Evolutionary conservation across 2,329 filamentous ascomycete genomes (phyloP), one percentile per base, ranked within the genome.

Genomic region (Beauveria asiatica): DNA sequence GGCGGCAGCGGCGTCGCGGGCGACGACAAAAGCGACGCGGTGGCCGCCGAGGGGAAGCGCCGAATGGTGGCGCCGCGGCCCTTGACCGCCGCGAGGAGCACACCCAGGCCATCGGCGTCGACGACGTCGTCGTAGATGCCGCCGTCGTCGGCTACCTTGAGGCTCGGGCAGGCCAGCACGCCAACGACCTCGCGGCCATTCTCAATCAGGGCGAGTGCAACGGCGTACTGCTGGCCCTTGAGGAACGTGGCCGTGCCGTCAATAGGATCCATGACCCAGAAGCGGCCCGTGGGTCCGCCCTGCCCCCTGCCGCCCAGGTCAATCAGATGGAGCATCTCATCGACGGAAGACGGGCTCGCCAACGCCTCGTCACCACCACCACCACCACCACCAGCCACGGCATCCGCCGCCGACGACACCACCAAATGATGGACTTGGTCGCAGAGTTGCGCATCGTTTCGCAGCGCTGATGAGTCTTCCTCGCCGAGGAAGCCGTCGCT

Each of bases 181-280:
- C 80, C 83, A 23, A 87, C 68, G 55, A 79, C 73, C 68, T 87
- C 81, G 50, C 71, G 66, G 3, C 84, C 84, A 57, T 85, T 74
- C 61, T 83, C 78, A 2, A 87, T 70, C 63, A 87, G 70, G 3
- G 81, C 80, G 21, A 87, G 72, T 62, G 82, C 82, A 4, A 87
- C 82, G 3, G 80, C 84, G 62, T 86, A 87, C 70, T 87, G 84
- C 69, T 83, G 77, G 3, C 81, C 81, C 44, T 73, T 72, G 64
- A 87, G 79, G 61, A 85, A 87, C 0, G 83, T 81, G 17, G 80
- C 80, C 1, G 84, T 87, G 33, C 84, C 84, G 64, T 87, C 84
- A 8, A 87, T 80, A 0, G 84, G 84, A 66, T 87, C 84, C 68
- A 87, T 78, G 33, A 84, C 78, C 84, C 84, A 87, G 56, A 82